Base-by-base conservation (phyloP, 176 grass and related monocot genomes). In the Eleusine coracana region DNA sequence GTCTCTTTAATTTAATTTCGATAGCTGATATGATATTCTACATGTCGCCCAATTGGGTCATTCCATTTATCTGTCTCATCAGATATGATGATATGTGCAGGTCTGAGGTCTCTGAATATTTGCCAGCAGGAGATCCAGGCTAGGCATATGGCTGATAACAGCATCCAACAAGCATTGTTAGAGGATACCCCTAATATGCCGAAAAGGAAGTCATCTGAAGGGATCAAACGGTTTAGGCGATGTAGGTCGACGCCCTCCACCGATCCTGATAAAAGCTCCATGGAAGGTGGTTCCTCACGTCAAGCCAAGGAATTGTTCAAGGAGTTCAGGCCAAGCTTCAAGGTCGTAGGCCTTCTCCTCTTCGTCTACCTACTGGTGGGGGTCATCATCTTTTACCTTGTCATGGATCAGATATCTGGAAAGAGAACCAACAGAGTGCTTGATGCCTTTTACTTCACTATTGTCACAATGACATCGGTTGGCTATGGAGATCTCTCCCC, bases 401-500 rank as follows among this genome's bases (percentile, higher is more conserved):
- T 93, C 50, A 80, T 88, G 72, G 84, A 86, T 86, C 90, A 98
- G 82, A 71, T 98, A 63, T 74, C 78, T 23, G 96, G 96, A 27
- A 82, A 74, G 55, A 85, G 55, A 82, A 98, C 96, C 6, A 83
- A 85, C 66, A 87, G 82, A 61, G 75, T 98, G 73, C 83, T 98
- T 29, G 96, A 98, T 74, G 96, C 96, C 5, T 6, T 98, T 8
- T 95, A 98, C 31, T 98, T 98, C 50, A 89, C 85, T 67, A 88
- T 95, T 18, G 92, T 95, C 63, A 95, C 92, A 9, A 95, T 98
- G 92, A 95, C 96, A 25, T 90, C 96, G 0, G 92, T 98, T 71
- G 96, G 96, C 11, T 98, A 95, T 20, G 96, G 96, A 21, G 96
- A 98, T 68, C 85, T 95, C 7, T 87, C 95, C 25, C 96, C 96